These are phyloP conservation scores for Myriosclerotinia curreyana DNA, from an alignment of 2,329 filamentous ascomycete genomes.

Conservation along the genomic window DNA sequence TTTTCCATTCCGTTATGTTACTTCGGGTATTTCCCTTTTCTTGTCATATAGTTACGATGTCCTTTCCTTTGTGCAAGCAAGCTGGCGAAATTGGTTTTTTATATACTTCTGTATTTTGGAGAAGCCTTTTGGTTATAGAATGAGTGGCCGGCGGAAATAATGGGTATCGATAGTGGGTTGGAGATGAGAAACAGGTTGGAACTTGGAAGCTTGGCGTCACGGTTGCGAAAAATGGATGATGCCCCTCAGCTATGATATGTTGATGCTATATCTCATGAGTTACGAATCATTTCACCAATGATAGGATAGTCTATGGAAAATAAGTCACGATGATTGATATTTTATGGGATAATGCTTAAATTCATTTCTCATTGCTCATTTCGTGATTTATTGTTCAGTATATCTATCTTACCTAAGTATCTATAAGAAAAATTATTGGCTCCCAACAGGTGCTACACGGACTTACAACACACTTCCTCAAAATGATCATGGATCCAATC, in stretches of 20 bases:
- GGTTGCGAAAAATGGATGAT: neutral
- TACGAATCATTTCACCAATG: constrained; percentile 14
- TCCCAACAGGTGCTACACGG: neutral
- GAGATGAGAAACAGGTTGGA: neutral
- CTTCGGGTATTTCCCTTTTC: neutral
- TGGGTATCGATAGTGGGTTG: neutral
- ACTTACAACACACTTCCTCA: neutral
- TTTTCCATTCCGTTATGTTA: neutral
- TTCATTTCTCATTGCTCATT: neutral
- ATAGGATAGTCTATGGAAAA: neutral
- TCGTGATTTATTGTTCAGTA: neutral
- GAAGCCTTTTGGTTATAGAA: neutral
- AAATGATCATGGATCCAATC: neutral
- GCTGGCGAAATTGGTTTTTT: neutral
- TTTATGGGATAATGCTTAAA: neutral
- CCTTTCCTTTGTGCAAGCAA: neutral
- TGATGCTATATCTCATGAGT: neutral
- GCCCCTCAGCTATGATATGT: neutral
- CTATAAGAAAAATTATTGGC: neutral
- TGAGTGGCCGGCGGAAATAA: neutral
- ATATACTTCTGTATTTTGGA: neutral
- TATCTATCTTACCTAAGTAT: neutral
- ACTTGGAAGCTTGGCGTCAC: neutral
- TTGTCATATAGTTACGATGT: constrained; percentile 1
- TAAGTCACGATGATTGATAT: neutral